Conservation (phyloP, 768 basidiomycete species). For the Rhizopogon salebrosus region DNA sequence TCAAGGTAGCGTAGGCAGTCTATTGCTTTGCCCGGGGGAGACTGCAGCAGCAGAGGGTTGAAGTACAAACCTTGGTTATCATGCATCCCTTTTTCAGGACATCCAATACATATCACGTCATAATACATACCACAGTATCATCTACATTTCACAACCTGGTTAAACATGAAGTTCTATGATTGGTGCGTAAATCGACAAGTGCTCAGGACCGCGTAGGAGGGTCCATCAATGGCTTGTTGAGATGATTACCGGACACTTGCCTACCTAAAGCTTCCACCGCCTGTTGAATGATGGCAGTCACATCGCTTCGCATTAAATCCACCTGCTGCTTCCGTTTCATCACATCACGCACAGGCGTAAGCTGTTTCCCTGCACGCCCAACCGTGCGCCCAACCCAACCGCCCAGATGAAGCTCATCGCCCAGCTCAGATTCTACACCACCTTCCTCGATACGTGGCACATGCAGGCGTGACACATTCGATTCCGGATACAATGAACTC, state of each 20-base stretch:
- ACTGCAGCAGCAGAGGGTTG: conserved; percentile 16
- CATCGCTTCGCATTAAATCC: conserved; percentile 40
- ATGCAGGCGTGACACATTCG: conserved; percentile 1
- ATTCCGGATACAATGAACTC: conserved; percentile 2
- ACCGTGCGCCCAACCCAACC: conserved; percentile 13
- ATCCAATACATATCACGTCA: not conserved
- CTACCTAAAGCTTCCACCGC: conserved; percentile 51
- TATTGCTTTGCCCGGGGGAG: conserved; percentile 30
- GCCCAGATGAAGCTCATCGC: not conserved
- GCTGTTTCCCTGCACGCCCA: conserved; percentile 3
- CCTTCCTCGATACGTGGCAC: conserved; percentile 10
- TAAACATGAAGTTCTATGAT: not conserved
- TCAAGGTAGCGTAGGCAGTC: conserved; percentile 46
- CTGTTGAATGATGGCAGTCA: conserved; percentile 49
- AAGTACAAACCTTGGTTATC: conserved; percentile 11
- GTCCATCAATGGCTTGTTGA: conserved; percentile 9
- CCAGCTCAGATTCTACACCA: conserved; percentile 6
- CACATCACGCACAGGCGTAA: conserved; percentile 4
- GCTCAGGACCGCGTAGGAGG: not conserved
- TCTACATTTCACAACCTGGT: too few species aligned
- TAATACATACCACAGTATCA: not conserved
- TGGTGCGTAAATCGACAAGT: not conserved
- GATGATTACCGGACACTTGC: conserved; percentile 38
- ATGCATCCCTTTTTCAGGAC: conserved; percentile 2
- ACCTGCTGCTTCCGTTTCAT: conserved; percentile 22